Conservation (phyloP, 2,329 filamentous ascomycete genomes). For the Cryphonectria nitschkei region DNA sequence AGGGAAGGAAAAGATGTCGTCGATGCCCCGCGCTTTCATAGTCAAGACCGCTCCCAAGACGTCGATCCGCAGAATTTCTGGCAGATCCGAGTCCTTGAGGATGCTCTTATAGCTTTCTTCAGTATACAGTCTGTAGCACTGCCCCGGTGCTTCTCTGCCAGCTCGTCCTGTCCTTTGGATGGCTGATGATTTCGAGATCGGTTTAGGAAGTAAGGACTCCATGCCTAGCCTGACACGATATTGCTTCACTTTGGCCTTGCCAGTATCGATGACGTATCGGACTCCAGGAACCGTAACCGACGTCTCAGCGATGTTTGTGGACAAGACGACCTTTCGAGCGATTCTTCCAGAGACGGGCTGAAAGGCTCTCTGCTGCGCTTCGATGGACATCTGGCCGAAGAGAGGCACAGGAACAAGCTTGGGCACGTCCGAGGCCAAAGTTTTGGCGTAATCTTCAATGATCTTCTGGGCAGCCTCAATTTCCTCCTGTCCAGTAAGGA, state of each 20-base stretch:
- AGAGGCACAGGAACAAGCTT: constrained; percentile 75
- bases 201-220: constrained; percentile 86
- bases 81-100: constrained; percentile 74
- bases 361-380: constrained; percentile 86
- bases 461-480: constrained; percentile 82
- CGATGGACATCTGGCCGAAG: constrained; percentile 87
- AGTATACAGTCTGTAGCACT: constrained; percentile 89
- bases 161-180: constrained; percentile 91
- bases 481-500: constrained; percentile 89
- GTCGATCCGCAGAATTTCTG: constrained; percentile 91
- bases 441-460: constrained; percentile 77
- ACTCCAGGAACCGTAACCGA: constrained; percentile 96
- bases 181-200: constrained; percentile 91
- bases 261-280: constrained; percentile 86
- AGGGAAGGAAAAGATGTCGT: constrained; percentile 81
- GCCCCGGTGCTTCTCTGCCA: constrained; percentile 87
- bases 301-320: constrained; percentile 98
- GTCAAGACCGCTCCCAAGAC: constrained; percentile 83
- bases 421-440: constrained; percentile 75
- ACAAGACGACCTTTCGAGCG: constrained; percentile 86
- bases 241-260: constrained; percentile 92
- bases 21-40: constrained; percentile 89
- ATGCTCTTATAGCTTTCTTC: constrained; percentile 69
- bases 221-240: constrained; percentile 84
- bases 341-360: constrained; percentile 69